phyloP scores from a whole-genome alignment of 257 asterid species.

The Marsdenia floribunda region DNA sequence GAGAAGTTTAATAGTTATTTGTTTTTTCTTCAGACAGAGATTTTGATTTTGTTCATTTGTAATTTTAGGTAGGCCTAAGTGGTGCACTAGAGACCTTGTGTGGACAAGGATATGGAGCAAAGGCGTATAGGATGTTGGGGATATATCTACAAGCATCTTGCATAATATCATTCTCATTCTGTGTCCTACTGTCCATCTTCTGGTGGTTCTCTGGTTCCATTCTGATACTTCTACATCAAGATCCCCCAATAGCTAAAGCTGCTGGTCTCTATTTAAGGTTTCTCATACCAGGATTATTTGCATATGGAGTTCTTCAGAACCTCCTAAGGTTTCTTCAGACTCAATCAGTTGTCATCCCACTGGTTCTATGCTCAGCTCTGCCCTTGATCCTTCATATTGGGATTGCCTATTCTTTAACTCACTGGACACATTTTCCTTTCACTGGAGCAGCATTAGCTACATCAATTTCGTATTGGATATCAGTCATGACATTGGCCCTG shows the following conservation, averaged over 20 bases:
- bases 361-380: slow-evolving; percentile 47
- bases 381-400: slow-evolving; percentile 50
- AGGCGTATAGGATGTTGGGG: slow-evolving; percentile 47
- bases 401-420: slow-evolving; percentile 44
- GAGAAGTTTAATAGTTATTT: not conserved
- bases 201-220: slow-evolving; percentile 61
- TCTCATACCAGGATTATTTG: slow-evolving; percentile 65
- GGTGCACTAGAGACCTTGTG: slow-evolving; percentile 88
- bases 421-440: slow-evolving; percentile 40
- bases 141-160: slow-evolving; percentile 68
- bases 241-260: slow-evolving; percentile 40
- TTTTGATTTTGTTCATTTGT: not conserved
- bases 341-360: slow-evolving; percentile 48
- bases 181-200: slow-evolving; percentile 31
- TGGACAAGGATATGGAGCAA: slow-evolving; percentile 81
- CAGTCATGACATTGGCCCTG: slow-evolving; percentile 34
- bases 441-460: slow-evolving; percentile 58
- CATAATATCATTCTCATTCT: slow-evolving; percentile 39
- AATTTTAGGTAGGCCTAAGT: slow-evolving; percentile 59
- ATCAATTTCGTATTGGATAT: slow-evolving; percentile 62
- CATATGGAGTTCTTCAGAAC: slow-evolving; percentile 59
- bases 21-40: not conserved
- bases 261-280: slow-evolving; percentile 57
- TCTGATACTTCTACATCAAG: slow-evolving; percentile 48
- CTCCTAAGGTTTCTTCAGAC: slow-evolving; percentile 67